These are phyloP conservation scores for Bretschneidera sinensis DNA, from an alignment of 345 rosid genomes.

Conservation along the genomic window DNA sequence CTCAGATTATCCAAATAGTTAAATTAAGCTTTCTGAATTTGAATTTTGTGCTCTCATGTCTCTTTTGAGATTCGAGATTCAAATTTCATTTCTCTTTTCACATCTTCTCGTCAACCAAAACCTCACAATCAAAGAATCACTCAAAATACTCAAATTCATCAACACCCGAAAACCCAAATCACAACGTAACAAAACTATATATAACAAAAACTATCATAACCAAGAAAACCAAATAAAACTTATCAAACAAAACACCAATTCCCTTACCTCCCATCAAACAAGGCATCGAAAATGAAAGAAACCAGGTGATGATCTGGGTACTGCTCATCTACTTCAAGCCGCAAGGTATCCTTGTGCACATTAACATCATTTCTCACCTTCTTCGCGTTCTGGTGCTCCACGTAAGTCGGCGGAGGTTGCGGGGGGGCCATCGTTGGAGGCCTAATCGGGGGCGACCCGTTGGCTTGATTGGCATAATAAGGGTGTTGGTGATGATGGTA, in stretches of 20 bases:
- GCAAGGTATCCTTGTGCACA: conserved; percentile 77
- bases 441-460: conserved; percentile 43
- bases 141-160: background rate
- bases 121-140: too few species aligned
- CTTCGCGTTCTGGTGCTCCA: conserved; percentile 83
- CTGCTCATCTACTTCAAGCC: conserved; percentile 53
- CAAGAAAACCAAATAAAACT: background rate
- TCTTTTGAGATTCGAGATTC: background rate
- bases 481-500: conserved; percentile 34
- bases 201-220: background rate
- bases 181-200: background rate
- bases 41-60: background rate
- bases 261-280: conserved; percentile 78
- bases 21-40: background rate
- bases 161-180: background rate
- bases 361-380: conserved; percentile 89
- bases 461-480: conserved; percentile 42
- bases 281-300: conserved; percentile 84
- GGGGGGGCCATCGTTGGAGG: conserved; percentile 30
- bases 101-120: background rate
- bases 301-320: conserved; percentile 70
- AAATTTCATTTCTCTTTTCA: background rate
- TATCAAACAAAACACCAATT: background rate
- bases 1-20: too few species aligned
- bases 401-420: conserved; percentile 50